These are phyloP conservation scores for Beauveria caledonica DNA, from an alignment of 2,329 filamentous ascomycete genomes.

Conservation along the genomic window DNA sequence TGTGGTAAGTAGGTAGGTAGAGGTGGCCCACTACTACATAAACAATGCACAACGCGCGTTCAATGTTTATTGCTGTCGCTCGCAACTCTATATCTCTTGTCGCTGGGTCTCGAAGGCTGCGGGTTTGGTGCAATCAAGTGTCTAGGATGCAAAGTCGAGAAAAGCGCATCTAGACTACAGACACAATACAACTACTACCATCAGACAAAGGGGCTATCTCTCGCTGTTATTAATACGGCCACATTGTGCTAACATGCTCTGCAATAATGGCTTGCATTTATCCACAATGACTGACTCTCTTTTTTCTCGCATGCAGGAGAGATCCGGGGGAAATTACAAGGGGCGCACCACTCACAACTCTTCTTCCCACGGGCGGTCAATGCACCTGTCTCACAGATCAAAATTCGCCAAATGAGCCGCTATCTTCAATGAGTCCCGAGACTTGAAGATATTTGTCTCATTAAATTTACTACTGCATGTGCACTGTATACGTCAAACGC, in stretches of 20 bases:
- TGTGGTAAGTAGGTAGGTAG: too few species aligned
- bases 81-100: too few species aligned
- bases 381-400: background rate
- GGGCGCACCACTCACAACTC: background rate
- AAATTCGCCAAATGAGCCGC: too few species aligned
- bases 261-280: background rate
- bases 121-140: background rate
- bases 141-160: too few species aligned
- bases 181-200: background rate
- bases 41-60: background rate
- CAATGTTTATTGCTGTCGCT: background rate
- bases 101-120: too few species aligned
- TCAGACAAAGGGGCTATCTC: background rate
- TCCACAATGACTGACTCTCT: background rate
- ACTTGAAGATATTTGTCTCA: background rate
- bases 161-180: background rate
- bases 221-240: background rate
- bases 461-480: background rate
- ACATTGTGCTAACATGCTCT: background rate
- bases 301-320: conserved; percentile 5
- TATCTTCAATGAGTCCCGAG: background rate
- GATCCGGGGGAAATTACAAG: conserved; percentile 3
- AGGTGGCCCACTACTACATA: background rate
- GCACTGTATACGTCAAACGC: too few species aligned
- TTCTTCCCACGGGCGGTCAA: background rate